A percentile compares a stretch with the other conserved stretches of the same genome.
These are phyloP conservation scores for Trichomonascus vanleenenianus DNA, from an alignment of 805 yeast genomes.

Conservation along the genomic window DNA sequence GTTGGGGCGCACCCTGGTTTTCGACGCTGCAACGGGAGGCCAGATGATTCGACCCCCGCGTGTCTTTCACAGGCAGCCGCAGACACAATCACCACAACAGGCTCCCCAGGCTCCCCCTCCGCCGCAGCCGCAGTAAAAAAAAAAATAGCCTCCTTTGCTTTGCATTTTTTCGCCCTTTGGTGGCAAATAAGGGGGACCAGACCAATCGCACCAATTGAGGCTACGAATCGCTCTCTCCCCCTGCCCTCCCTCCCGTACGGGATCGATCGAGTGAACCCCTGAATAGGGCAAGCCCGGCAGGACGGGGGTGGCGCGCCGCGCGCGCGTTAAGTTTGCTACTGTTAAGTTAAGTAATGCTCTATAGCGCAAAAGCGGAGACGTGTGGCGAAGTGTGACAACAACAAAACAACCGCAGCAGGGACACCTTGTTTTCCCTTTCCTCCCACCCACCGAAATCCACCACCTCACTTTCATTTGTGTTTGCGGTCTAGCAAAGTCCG, in stretches of 20 bases:
- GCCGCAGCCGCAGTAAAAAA: slow-evolving; percentile 5
- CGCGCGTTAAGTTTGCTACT: no score
- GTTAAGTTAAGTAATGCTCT: no score
- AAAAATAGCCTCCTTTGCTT: slow-evolving; percentile 19
- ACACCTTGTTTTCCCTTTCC: no score
- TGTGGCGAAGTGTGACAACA: no score
- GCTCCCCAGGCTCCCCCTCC: slow-evolving; percentile 5
- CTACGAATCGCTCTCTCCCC: no score
- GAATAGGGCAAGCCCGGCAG: no score
- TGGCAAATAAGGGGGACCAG: neutral
- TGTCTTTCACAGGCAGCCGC: slow-evolving; percentile 17
- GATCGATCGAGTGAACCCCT: no score
- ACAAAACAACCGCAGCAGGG: no score
- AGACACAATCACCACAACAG: slow-evolving; percentile 8
- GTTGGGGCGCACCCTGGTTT: slow-evolving; percentile 28
- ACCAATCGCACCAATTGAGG: no score
- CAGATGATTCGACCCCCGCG: slow-evolving; percentile 26
- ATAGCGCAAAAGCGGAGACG: no score
- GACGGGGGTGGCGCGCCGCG: no score
- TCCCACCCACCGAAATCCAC: neutral
- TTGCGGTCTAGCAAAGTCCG: neutral
- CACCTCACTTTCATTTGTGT: slow-evolving; percentile 33
- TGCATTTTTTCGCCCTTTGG: slow-evolving; percentile 29
- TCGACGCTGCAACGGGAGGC: slow-evolving; percentile 19
- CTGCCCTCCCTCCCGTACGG: no score